A percentile compares a stretch with the other conserved stretches of the same genome.
Conservation (phyloP, 208 protist genomes). For the Porcisia deanei region DNA sequence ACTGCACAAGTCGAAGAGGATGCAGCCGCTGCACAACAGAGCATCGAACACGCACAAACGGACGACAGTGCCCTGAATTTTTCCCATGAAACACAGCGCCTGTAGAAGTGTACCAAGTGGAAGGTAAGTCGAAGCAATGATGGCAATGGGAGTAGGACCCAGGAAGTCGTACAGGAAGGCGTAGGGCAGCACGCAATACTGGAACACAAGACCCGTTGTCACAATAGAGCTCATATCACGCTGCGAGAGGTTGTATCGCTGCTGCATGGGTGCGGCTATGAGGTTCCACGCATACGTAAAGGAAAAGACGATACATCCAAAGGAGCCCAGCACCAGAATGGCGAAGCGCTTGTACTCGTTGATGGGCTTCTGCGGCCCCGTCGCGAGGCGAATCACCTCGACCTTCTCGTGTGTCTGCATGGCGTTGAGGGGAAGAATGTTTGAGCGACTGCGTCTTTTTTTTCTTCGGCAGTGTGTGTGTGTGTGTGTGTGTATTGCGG, state of each 20-base stretch:
- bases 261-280: conserved; percentile 40
- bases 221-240: conserved; percentile 55
- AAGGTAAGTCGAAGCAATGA: conserved; percentile 27
- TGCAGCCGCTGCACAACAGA: conserved; percentile 43
- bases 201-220: conserved; percentile 46
- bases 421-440: background rate
- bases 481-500: too few relatives aligned
- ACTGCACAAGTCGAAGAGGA: conserved; percentile 32
- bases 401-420: conserved; percentile 13
- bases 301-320: conserved; percentile 38
- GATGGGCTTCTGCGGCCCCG: conserved; percentile 37
- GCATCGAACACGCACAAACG: conserved; percentile 51
- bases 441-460: too few relatives aligned
- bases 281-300: conserved; percentile 62
- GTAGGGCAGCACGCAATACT: conserved; percentile 47
- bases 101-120: conserved; percentile 46
- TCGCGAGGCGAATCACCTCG: conserved; percentile 16
- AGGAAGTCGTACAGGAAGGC: conserved; percentile 64
- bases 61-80: conserved; percentile 36
- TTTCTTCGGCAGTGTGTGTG: too few relatives aligned
- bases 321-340: conserved; percentile 38
- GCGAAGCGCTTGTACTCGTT: conserved; percentile 51
- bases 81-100: conserved; percentile 48
- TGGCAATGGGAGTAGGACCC: conserved; percentile 41
- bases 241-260: conserved; percentile 33